phyloP scores from a whole-genome alignment of 257 asterid species.

The Anisodus acutangulus region DNA sequence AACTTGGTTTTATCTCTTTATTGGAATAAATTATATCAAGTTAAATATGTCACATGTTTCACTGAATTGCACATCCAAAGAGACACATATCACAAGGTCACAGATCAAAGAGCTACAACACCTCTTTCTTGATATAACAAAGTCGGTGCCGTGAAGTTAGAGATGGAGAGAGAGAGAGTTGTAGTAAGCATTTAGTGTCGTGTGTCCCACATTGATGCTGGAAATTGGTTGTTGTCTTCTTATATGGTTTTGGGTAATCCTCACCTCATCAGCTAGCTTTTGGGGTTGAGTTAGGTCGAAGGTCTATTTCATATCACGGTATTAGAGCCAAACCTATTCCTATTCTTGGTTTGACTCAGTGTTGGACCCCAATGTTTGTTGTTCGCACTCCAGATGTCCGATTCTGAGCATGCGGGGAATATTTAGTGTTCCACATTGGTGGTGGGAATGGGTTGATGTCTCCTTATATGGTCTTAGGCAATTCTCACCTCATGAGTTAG shows the following conservation, averaged over 20 bases:
- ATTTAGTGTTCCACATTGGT: neutral
- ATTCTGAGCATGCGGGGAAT: neutral
- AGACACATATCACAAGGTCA: neutral
- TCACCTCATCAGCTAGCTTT: neutral
- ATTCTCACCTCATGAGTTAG: neutral
- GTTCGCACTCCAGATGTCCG: neutral
- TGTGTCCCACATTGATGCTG: slow-evolving; percentile 3
- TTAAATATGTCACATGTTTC: slow-evolving; percentile 1
- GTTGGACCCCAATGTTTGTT: neutral
- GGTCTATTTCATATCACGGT: neutral
- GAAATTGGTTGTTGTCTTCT: neutral
- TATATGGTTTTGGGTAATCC: neutral
- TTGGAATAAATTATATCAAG: neutral
- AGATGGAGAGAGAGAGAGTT: neutral
- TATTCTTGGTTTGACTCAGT: neutral
- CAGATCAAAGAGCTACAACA: neutral
- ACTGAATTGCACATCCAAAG: neutral
- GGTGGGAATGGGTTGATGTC: neutral
- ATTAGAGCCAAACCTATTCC: neutral
- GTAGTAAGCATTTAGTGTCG: neutral
- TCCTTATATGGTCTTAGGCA: neutral
- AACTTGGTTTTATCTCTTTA: neutral
- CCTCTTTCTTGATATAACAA: slow-evolving; percentile 2
- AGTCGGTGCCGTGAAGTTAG: slow-evolving; percentile 5
- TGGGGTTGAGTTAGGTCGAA: neutral